Conservation (phyloP, 305 asterid genomes). For the Fraxinus paxiana region DNA sequence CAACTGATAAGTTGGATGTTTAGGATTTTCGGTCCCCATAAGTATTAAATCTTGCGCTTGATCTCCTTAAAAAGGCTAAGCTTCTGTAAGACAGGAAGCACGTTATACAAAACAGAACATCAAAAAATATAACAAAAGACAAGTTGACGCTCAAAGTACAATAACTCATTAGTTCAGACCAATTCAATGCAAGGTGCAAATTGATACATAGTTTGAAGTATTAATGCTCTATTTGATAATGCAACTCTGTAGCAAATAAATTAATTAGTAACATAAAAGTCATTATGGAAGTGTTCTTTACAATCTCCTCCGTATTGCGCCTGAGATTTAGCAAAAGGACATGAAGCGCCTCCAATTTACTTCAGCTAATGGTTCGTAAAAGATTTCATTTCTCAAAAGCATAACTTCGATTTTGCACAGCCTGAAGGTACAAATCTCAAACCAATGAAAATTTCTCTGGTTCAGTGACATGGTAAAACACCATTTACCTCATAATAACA, state of each 20-base stretch:
- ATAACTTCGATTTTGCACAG: not conserved
- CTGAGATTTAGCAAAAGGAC: conserved; percentile 11
- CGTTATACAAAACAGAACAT: conserved; percentile 7
- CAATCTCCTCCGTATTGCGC: not conserved
- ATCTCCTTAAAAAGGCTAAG: conserved; percentile 30
- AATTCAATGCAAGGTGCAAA: not conserved
- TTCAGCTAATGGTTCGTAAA: not conserved
- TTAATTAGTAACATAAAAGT: not conserved
- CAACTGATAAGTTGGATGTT: conserved; percentile 51
- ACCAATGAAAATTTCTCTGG: not conserved
- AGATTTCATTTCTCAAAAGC: conserved; percentile 11
- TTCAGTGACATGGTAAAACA: conserved; percentile 4
- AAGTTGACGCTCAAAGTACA: not conserved
- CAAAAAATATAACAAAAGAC: not conserved
- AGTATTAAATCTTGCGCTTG: conserved; percentile 26
- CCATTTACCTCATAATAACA: conserved; percentile 3
- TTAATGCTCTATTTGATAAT: not conserved
- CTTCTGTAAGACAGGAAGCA: conserved; percentile 35
- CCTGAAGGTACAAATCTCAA: conserved; percentile 1
- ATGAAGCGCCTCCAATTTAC: not conserved
- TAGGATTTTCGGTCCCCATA: conserved; percentile 89
- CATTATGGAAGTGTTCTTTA: not conserved
- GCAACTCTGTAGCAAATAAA: not conserved
- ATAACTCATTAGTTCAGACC: not conserved
- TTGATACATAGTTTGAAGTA: not conserved